phyloP scores from a whole-genome alignment of 225 moss, liverwort and hornwort genomes.

The Bryum argenteum region DNA sequence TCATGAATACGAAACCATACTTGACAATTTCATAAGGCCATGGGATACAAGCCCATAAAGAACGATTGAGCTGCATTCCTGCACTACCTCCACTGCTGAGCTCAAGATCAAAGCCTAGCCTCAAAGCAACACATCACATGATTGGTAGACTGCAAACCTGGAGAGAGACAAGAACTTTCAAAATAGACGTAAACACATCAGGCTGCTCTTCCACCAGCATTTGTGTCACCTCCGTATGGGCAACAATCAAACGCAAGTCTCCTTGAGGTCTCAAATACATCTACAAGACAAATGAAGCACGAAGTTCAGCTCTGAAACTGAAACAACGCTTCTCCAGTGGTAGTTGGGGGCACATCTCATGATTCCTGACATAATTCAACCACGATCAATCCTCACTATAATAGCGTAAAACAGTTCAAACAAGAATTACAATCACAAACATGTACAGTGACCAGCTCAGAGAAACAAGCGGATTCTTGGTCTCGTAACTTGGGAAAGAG shows the following conservation, averaged over 20 bases:
- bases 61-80: neutral
- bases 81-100: conserved; percentile 3
- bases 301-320: conserved; percentile 1
- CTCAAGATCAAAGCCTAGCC: conserved; percentile 6
- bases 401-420: neutral
- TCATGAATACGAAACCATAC: conserved; percentile 5
- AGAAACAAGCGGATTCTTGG: conserved; percentile 12
- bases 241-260: conserved; percentile 89
- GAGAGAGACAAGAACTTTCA: conserved; percentile 70
- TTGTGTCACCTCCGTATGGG: conserved; percentile 74
- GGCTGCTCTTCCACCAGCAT: conserved; percentile 67
- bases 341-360: neutral
- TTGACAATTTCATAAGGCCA: neutral
- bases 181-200: conserved; percentile 70
- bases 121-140: conserved; percentile 11
- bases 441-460: conserved; percentile 5
- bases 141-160: conserved; percentile 54
- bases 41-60: neutral
- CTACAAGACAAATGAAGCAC: conserved; percentile 49
- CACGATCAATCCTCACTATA: neutral
- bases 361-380: neutral
- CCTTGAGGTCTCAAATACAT: conserved; percentile 87
- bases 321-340: neutral
- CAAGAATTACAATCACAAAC: conserved; percentile 9
- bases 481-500: neutral